Evolutionary conservation across 441 rosid species (phyloP).

Genomic region (Erysimum cheiri): DNA sequence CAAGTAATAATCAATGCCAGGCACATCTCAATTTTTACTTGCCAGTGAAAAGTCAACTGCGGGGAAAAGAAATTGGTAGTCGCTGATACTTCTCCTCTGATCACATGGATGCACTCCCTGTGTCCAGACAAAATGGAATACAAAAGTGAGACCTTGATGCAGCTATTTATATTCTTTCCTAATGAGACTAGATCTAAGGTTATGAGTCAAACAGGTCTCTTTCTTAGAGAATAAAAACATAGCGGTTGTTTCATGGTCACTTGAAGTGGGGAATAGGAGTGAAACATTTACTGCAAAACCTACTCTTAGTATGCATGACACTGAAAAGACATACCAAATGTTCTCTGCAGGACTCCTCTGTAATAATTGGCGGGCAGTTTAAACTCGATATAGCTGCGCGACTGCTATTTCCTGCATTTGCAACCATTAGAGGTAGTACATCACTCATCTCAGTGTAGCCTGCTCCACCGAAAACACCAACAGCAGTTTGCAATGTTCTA

Average conservation of each 20-base stretch:
- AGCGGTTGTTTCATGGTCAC: no score
- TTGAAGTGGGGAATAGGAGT: no score
- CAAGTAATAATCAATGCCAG: conserved; percentile 40
- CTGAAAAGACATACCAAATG: conserved; percentile 70
- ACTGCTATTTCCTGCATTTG: conserved; percentile 84
- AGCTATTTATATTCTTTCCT: not conserved
- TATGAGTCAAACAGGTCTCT: not conserved
- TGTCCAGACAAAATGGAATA: conserved; percentile 34
- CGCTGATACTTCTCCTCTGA: conserved; percentile 73
- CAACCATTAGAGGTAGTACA: conserved; percentile 83
- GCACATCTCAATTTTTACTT: conserved; percentile 54
- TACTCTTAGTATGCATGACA: conserved; percentile 16
- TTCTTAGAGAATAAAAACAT: not conserved
- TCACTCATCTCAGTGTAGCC: conserved; percentile 70
- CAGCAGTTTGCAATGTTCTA: conserved; percentile 98
- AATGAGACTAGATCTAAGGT: not conserved
- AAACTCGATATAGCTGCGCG: conserved; percentile 85
- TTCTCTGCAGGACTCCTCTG: conserved; percentile 90
- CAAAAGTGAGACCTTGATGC: conserved; percentile 18
- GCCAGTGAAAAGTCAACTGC: conserved; percentile 94
- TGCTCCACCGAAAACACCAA: conserved; percentile 94
- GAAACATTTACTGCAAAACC: not conserved
- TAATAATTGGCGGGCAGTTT: conserved; percentile 77
- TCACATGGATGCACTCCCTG: conserved; percentile 99
- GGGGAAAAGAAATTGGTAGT: conserved; percentile 87